Conservation (phyloP, 2,329 filamentous ascomycete genomes). For the Talaromyces amestolkiae region DNA sequence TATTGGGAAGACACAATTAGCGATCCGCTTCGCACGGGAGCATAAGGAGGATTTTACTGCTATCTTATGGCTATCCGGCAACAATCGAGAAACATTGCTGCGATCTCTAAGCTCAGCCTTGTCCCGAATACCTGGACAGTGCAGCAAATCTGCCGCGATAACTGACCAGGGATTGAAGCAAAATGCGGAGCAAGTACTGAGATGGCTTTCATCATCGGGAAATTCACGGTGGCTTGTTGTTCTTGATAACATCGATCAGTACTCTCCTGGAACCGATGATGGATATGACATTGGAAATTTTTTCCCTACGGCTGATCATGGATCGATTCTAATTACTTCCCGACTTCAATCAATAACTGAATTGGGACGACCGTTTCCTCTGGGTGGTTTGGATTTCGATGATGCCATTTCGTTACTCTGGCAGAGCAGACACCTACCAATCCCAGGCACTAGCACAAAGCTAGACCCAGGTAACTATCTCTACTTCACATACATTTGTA, state of each 20-base stretch:
- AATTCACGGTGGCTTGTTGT: neutral
- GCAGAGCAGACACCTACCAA: neutral
- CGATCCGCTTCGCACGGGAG: slow-evolving; percentile 16
- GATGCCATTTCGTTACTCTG: neutral
- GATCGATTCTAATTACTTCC: slow-evolving; percentile 45
- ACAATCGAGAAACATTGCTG: slow-evolving; percentile 22
- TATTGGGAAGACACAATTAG: neutral
- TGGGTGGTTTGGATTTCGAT: slow-evolving; percentile 32
- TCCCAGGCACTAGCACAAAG: neutral
- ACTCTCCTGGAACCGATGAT: neutral
- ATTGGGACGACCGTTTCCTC: slow-evolving; percentile 32
- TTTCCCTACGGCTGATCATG: slow-evolving; percentile 31
- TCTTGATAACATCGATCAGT: slow-evolving; percentile 12
- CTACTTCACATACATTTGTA: neutral
- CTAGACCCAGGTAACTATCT: neutral
- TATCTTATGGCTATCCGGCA: slow-evolving; percentile 23
- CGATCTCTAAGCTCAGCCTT: slow-evolving; percentile 24
- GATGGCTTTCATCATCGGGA: neutral
- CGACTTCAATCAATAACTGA: slow-evolving; percentile 32
- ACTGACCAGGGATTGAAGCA: neutral
- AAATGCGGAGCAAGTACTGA: neutral
- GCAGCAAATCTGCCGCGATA: neutral
- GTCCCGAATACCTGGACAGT: slow-evolving; percentile 17
- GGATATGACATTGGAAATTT: slow-evolving; percentile 1
- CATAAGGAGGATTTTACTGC: slow-evolving; percentile 19